Conservation (phyloP, 169 alveolate genomes). For the Eimeria mitis region DNA sequence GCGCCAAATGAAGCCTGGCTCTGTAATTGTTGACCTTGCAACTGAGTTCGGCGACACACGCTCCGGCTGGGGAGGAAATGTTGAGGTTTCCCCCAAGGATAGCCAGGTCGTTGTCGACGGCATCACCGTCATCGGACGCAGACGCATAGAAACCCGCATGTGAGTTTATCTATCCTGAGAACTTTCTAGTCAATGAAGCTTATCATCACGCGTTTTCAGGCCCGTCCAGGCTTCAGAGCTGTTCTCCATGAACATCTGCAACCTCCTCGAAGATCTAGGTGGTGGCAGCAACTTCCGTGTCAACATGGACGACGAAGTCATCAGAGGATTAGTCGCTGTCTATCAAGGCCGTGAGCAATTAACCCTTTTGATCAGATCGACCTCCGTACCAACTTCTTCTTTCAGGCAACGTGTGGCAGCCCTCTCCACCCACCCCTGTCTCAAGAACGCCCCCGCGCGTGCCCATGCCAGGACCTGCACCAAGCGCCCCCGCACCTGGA, state of each 20-base stretch:
- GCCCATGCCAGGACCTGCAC: constrained; percentile 9
- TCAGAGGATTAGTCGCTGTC: constrained; percentile 78
- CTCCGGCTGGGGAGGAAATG: constrained; percentile 94
- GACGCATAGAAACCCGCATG: constrained; percentile 92
- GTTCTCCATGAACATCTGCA: constrained; percentile 90
- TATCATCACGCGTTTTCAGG: background rate
- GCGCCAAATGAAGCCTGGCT: constrained; percentile 91
- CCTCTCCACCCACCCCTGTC: constrained; percentile 72
- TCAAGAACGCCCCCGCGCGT: constrained; percentile 69
- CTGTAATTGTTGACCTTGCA: constrained; percentile 94
- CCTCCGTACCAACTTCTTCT: background rate
- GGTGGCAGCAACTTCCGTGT: constrained; percentile 89
- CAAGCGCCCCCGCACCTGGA: background rate
- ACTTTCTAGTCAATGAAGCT: background rate
- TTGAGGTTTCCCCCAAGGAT: constrained; percentile 90
- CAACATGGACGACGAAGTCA: constrained; percentile 76
- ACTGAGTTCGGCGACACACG: constrained; percentile 88
- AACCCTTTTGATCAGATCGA: background rate
- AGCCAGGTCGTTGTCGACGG: constrained; percentile 89
- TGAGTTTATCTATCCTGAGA: background rate
- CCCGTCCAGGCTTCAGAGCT: constrained; percentile 91
- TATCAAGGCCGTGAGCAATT: constrained; percentile 79
- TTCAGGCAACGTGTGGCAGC: constrained; percentile 72
- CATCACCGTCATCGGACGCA: constrained; percentile 93
- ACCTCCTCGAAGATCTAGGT: constrained; percentile 88